These are phyloP conservation scores for Gryganskiella cystojenkinii DNA, from an alignment of 192 early-diverging fungal genomes.

Conservation along the genomic window DNA sequence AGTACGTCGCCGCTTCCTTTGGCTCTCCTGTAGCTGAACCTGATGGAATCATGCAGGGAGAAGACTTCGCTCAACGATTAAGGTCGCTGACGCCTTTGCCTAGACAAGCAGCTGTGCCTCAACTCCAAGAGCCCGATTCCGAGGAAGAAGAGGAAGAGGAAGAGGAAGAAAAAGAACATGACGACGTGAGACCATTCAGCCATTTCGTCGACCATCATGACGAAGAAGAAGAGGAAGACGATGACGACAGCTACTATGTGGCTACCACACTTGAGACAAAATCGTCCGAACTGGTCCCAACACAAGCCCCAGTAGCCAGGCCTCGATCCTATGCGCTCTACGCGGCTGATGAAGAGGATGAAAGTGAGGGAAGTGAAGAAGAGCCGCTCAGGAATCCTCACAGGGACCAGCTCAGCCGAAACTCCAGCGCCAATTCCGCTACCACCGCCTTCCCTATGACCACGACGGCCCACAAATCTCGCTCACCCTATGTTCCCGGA, in stretches of 20 bases:
- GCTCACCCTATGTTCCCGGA: too few relatives aligned
- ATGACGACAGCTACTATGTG: not conserved
- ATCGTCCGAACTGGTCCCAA: not conserved
- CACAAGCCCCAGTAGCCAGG: not conserved
- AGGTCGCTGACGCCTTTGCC: conserved; percentile 15
- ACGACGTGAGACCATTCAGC: too few relatives aligned
- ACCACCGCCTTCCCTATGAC: too few relatives aligned
- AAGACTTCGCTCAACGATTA: conserved; percentile 14
- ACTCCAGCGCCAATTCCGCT: too few relatives aligned
- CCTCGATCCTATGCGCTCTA: conserved; percentile 22
- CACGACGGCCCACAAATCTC: too few relatives aligned
- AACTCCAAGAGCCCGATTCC: not conserved
- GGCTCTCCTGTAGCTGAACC: not conserved
- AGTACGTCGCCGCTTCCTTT: too few relatives aligned
- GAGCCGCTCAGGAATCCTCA: not conserved
- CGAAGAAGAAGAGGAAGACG: not conserved
- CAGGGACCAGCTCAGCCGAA: not conserved
- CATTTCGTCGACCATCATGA: too few relatives aligned
- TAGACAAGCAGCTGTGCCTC: not conserved
- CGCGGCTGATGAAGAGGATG: conserved; percentile 22
- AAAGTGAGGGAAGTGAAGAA: conserved; percentile 14
- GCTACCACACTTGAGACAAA: not conserved
- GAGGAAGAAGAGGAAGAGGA: conserved; percentile 15
- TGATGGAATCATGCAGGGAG: conserved; percentile 14
- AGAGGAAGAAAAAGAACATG: not conserved